Evolutionary conservation across 805 yeast genomes (phyloP).

Genomic region (Diddensiella santjacobensis): DNA sequence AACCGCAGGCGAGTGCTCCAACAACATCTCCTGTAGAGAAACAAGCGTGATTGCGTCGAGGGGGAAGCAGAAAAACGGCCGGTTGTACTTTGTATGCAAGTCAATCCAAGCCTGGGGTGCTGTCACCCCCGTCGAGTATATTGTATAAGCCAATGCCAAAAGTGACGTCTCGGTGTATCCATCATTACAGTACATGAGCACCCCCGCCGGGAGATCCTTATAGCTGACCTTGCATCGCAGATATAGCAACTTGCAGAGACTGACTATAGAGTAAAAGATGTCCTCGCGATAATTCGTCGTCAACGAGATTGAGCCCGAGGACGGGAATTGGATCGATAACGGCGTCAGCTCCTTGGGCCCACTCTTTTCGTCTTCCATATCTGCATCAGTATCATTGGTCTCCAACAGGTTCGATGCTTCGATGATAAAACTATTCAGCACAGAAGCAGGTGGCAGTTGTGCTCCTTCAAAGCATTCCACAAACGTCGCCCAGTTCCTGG

Average conservation of each 20-base stretch:
- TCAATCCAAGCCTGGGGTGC: constrained; percentile 63
- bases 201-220: constrained; percentile 25
- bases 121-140: constrained; percentile 59
- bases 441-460: constrained; percentile 21
- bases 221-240: constrained; percentile 30
- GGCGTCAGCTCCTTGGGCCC: constrained; percentile 15
- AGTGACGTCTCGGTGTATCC: constrained; percentile 91
- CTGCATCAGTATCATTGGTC: background rate
- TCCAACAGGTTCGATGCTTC: constrained; percentile 17
- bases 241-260: constrained; percentile 65
- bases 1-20: constrained; percentile 53
- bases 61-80: constrained; percentile 83
- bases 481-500: constrained; percentile 33
- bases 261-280: constrained; percentile 60
- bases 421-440: constrained; percentile 24
- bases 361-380: background rate
- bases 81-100: constrained; percentile 56
- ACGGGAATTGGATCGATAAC: constrained; percentile 53
- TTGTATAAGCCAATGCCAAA: constrained; percentile 63
- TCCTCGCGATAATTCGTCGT: constrained; percentile 59
- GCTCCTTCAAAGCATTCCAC: constrained; percentile 34
- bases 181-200: constrained; percentile 74
- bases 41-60: constrained; percentile 63
- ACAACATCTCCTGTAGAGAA: constrained; percentile 59
- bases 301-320: constrained; percentile 77